A percentile compares a stretch with the other conserved stretches of the same genome.
Conservation (phyloP, 495 filamentous ascomycete species). For the Friedmanniomyces simplex region DNA sequence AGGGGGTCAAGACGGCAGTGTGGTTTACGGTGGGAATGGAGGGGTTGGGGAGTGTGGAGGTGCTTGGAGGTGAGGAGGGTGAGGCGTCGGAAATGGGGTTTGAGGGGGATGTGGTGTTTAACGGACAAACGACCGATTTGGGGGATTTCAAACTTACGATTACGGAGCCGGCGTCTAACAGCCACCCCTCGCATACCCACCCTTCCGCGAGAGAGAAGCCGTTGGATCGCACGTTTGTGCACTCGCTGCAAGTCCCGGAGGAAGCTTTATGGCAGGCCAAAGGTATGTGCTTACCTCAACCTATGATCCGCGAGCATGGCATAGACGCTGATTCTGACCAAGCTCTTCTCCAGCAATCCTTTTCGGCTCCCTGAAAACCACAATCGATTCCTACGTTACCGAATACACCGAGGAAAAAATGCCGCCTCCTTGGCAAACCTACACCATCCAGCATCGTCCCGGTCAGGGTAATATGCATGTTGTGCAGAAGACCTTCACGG, state of each 20-base stretch:
- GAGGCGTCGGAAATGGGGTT: slow-evolving; percentile 41
- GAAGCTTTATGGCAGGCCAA: slow-evolving; percentile 81
- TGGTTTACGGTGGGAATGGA: slow-evolving; percentile 75
- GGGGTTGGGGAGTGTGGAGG: slow-evolving; percentile 56
- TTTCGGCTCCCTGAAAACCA: slow-evolving; percentile 66
- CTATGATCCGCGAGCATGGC: slow-evolving; percentile 17
- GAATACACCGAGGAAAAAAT: slow-evolving; percentile 59
- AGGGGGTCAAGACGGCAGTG: slow-evolving; percentile 60
- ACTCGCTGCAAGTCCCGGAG: slow-evolving; percentile 55
- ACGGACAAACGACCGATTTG: slow-evolving; percentile 60
- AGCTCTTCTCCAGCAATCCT: slow-evolving; percentile 41
- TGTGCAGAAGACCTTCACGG: slow-evolving; percentile 87
- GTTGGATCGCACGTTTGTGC: slow-evolving; percentile 62
- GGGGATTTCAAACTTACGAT: slow-evolving; percentile 80
- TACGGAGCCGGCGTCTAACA: slow-evolving; percentile 54
- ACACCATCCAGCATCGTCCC: slow-evolving; percentile 60
- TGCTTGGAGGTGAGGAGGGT: slow-evolving; percentile 40
- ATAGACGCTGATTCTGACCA: slow-evolving; percentile 19
- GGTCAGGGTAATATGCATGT: slow-evolving; percentile 73
- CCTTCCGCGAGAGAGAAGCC: slow-evolving; percentile 60
- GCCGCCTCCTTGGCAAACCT: slow-evolving; percentile 78
- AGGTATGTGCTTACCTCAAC: slow-evolving; percentile 28
- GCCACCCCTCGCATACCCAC: slow-evolving; percentile 51
- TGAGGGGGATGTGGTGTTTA: slow-evolving; percentile 61
- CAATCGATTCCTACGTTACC: slow-evolving; percentile 57